A percentile compares a stretch with the other conserved stretches of the same genome.
phyloP scores from a whole-genome alignment of 805 yeast species.

The Wickerhamomyces chambardii region DNA sequence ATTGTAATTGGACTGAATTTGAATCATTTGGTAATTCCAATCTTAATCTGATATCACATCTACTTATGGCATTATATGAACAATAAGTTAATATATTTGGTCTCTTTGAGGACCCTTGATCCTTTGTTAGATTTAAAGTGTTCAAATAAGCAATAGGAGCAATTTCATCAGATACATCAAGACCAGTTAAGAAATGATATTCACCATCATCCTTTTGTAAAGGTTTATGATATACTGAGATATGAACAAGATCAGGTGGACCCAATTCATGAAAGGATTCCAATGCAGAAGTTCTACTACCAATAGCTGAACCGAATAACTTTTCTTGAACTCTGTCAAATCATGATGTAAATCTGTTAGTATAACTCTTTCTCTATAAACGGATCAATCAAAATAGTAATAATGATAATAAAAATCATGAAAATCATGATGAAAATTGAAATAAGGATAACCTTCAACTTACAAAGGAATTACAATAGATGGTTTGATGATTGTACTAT shows the following conservation, averaged over 20 bases:
- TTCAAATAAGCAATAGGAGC: conserved; percentile 40
- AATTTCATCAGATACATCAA: conserved; percentile 33
- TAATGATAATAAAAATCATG: no score
- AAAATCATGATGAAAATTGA: no score
- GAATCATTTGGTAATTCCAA: conserved; percentile 43
- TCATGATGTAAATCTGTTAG: no score
- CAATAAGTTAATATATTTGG: conserved; percentile 40
- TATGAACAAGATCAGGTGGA: conserved; percentile 63
- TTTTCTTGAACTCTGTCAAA: no score
- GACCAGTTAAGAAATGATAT: conserved; percentile 38
- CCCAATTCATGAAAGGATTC: conserved; percentile 44
- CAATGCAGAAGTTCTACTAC: conserved; percentile 34
- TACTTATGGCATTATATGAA: conserved; percentile 60
- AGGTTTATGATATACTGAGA: conserved; percentile 22
- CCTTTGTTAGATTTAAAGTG: conserved; percentile 20
- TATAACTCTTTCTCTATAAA: no score
- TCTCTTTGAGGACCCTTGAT: conserved; percentile 12
- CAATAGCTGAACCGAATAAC: conserved; percentile 42
- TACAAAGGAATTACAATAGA: conserved; percentile 12
- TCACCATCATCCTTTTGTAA: conserved; percentile 36
- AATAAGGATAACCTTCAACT: no score
- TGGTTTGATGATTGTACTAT: conserved; percentile 6
- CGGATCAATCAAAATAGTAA: no score
- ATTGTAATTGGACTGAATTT: conserved; percentile 18
- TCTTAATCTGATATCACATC: conserved; percentile 65